These are phyloP conservation scores for Lichtheimia hyalospora DNA, from an alignment of 371 early-diverging fungal species.

Conservation along the genomic window DNA sequence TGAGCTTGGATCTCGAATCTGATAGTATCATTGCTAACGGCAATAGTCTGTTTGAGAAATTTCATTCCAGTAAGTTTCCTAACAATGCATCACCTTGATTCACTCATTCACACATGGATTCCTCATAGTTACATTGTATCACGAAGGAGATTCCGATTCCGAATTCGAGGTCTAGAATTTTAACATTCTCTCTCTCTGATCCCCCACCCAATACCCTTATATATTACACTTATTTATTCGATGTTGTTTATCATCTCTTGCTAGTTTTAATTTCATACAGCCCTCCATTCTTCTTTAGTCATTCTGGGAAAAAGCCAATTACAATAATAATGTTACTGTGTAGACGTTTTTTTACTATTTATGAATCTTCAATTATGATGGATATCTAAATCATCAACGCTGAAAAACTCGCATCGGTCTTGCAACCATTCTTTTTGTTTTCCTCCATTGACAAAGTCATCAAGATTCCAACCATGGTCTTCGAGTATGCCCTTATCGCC, in stretches of 20 bases:
- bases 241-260: too few species aligned
- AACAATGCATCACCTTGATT: neutral
- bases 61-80: constrained; percentile 60
- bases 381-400: constrained; percentile 13
- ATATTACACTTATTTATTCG: neutral
- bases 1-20: constrained; percentile 64
- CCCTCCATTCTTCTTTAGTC: too few species aligned
- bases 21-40: constrained; percentile 32
- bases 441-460: constrained; percentile 13
- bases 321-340: neutral
- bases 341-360: neutral
- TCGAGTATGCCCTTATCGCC: constrained; percentile 24
- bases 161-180: constrained; percentile 18
- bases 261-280: too few species aligned
- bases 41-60: constrained; percentile 66
- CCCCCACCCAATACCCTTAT: neutral
- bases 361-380: neutral
- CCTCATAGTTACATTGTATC: constrained; percentile 60
- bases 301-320: neutral
- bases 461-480: constrained; percentile 33
- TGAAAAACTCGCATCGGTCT: constrained; percentile 24
- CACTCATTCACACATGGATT: neutral
- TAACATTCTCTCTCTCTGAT: neutral
- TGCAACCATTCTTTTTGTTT: constrained; percentile 26
- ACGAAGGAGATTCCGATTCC: constrained; percentile 64